A percentile compares a stretch with the other conserved stretches of the same genome.
These are phyloP conservation scores for Apiospora pterosperma DNA, from an alignment of 2,329 filamentous ascomycete genomes.

Conservation along the genomic window DNA sequence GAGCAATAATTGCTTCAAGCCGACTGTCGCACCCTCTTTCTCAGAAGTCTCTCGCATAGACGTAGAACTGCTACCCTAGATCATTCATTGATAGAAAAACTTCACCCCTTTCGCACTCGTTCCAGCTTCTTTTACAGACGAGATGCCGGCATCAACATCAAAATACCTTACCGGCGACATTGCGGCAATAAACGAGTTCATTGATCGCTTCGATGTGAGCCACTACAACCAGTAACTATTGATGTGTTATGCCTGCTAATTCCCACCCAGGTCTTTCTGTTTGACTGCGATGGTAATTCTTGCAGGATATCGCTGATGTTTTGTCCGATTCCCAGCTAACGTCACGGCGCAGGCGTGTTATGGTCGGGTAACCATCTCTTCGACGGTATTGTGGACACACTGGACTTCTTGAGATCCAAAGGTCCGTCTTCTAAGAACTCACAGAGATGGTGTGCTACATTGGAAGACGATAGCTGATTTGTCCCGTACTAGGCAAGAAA, in stretches of 20 bases:
- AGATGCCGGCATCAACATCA: conserved; percentile 34
- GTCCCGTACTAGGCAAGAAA: conserved; percentile 67
- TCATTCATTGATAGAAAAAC: background rate
- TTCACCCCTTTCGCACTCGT: background rate
- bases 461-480: background rate
- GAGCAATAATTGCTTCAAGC: background rate
- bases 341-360: conserved; percentile 61
- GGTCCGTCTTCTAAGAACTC: conserved; percentile 45
- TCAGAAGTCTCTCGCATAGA: background rate
- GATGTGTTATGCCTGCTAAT: background rate
- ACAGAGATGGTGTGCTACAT: background rate
- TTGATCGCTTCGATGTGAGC: conserved; percentile 89
- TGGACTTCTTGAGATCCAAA: conserved; percentile 77
- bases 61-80: background rate
- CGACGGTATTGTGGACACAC: conserved; percentile 77
- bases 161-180: conserved; percentile 77
- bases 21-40: background rate
- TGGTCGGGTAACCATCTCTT: conserved; percentile 96
- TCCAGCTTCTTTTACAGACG: background rate
- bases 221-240: background rate
- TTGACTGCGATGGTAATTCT: conserved; percentile 89
- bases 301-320: background rate
- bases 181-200: conserved; percentile 73
- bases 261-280: conserved; percentile 72
- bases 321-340: background rate